phyloP scores from a whole-genome alignment of 768 basidiomycete species.

The Rhizopogon salebrosus region DNA sequence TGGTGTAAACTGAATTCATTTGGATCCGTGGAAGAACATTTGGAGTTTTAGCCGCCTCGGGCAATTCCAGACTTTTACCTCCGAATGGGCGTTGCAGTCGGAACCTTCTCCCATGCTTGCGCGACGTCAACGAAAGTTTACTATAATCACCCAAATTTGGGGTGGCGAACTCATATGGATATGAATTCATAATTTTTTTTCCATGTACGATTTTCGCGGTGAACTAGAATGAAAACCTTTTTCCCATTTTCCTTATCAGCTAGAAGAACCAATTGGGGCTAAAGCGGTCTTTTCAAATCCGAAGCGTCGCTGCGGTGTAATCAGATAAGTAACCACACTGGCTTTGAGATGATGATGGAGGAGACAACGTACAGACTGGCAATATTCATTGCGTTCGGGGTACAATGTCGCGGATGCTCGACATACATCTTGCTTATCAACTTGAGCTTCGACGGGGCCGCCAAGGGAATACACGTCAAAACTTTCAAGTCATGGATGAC shows the following conservation, averaged over 20 bases:
- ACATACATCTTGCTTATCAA: background rate
- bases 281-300: conserved; percentile 13
- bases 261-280: conserved; percentile 8
- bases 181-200: background rate
- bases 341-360: too few relatives aligned
- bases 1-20: conserved; percentile 3
- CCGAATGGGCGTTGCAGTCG: conserved; percentile 5
- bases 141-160: conserved; percentile 9
- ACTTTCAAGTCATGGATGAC: background rate
- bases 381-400: background rate
- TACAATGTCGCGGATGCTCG: too few relatives aligned
- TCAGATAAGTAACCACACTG: conserved; percentile 9
- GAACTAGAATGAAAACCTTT: conserved; percentile 6
- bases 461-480: background rate
- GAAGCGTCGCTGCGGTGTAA: conserved; percentile 5
- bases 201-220: conserved; percentile 5
- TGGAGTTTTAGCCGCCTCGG: background rate
- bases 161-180: background rate
- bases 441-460: background rate
- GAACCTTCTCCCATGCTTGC: conserved; percentile 7
- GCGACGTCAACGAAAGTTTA: conserved; percentile 22
- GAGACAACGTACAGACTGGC: too few relatives aligned
- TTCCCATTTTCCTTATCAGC: conserved; percentile 9
- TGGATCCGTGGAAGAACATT: conserved; percentile 1
- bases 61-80: background rate